A percentile compares a stretch with the other conserved stretches of the same genome.
These are phyloP conservation scores for Tripterygium wilfordii DNA, from an alignment of 177 flowering plant genomes.

Conservation along the genomic window DNA sequence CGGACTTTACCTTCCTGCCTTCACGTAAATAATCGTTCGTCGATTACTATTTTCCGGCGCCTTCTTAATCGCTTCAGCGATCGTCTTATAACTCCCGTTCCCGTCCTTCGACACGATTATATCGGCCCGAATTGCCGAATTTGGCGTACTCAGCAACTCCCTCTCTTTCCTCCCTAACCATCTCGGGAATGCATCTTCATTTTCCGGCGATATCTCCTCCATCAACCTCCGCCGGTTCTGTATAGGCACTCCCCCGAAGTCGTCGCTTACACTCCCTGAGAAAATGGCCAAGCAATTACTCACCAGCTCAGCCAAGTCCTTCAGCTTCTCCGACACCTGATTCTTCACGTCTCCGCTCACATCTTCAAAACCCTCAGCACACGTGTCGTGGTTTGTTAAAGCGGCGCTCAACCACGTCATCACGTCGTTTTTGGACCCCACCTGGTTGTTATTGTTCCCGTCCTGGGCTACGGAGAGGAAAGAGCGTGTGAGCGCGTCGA, in stretches of 20 bases:
- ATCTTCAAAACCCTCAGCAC: constrained; percentile 60
- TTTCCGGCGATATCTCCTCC: constrained; percentile 7
- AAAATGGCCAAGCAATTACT: constrained; percentile 76
- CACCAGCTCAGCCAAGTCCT: constrained; percentile 64
- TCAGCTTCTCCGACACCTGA: constrained; percentile 35
- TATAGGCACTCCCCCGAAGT: constrained; percentile 72
- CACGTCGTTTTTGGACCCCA: constrained; percentile 54
- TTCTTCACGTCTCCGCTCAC: constrained; percentile 46
- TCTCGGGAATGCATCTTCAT: constrained; percentile 33
- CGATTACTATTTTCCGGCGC: constrained; percentile 68
- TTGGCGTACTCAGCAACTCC: constrained; percentile 43
- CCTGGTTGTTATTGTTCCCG: background rate
- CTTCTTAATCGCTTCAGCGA: constrained; percentile 72
- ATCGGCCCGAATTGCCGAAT: constrained; percentile 50
- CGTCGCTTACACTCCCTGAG: constrained; percentile 30
- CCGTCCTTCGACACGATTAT: constrained; percentile 74
- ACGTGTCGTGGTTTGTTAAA: constrained; percentile 90
- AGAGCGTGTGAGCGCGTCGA: constrained; percentile 56
- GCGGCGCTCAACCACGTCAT: constrained; percentile 93
- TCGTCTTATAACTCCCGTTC: constrained; percentile 66
- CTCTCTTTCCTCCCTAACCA: constrained; percentile 67
- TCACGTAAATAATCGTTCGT: constrained; percentile 74
- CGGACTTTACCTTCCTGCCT: constrained; percentile 74
- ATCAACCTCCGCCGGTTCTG: constrained; percentile 57
- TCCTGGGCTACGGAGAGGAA: constrained; percentile 31